These are phyloP conservation scores for Knoxia roxburghii DNA, from an alignment of 257 asterid genomes.

Conservation along the genomic window DNA sequence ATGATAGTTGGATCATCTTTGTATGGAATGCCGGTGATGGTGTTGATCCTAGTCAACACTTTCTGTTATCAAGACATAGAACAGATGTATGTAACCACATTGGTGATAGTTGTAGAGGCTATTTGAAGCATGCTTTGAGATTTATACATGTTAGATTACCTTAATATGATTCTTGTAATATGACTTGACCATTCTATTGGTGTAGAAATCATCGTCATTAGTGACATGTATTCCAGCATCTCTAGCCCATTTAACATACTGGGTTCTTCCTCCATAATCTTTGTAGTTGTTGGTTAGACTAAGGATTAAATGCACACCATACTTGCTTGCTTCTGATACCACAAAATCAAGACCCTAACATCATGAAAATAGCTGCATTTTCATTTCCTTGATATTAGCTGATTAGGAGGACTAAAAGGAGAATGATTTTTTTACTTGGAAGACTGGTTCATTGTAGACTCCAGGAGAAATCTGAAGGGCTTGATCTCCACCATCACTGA, in stretches of 20 bases:
- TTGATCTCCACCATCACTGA: constrained; percentile 35
- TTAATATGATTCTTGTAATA: constrained; percentile 39
- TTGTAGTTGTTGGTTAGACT: constrained; percentile 42
- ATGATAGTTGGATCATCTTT: constrained; percentile 44
- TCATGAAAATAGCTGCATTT: background rate
- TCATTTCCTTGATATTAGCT: background rate
- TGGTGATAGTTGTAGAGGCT: too few species aligned
- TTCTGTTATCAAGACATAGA: constrained; percentile 18
- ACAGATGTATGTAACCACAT: too few species aligned
- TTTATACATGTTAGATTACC: too few species aligned
- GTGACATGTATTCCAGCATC: constrained; percentile 30
- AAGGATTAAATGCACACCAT: constrained; percentile 31
- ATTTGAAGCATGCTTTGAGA: too few species aligned
- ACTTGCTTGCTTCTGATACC: constrained; percentile 39
- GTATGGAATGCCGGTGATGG: constrained; percentile 32
- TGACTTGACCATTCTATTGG: constrained; percentile 26
- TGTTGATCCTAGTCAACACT: constrained; percentile 37
- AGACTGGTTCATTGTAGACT: constrained; percentile 34
- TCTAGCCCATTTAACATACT: constrained; percentile 45
- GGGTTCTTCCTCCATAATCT: constrained; percentile 48
- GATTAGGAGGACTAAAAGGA: background rate
- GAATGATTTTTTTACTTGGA: constrained; percentile 29
- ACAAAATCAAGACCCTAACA: constrained; percentile 51
- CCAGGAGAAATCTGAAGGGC: constrained; percentile 51
- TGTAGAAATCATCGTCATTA: constrained; percentile 44